Evolutionary conservation across 2,329 filamentous ascomycete genomes (phyloP).

Genomic region (Ophiostoma pallidulum): DNA sequence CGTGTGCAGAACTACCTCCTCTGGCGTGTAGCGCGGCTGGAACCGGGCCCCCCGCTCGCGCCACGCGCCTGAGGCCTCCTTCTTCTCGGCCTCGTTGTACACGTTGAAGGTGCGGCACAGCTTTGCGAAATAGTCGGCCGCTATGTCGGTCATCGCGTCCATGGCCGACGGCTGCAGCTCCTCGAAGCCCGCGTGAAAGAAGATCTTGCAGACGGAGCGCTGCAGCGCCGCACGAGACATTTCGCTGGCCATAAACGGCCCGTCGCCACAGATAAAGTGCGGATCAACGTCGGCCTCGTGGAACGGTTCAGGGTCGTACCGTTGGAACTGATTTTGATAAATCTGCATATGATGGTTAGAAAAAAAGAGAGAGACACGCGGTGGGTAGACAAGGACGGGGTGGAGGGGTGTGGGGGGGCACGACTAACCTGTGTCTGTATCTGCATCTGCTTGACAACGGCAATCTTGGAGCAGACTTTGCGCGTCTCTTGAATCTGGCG

Average conservation of each 20-base stretch:
- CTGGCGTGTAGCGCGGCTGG: slow-evolving; percentile 63
- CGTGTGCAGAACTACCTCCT: slow-evolving; percentile 81
- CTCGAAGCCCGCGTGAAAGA: slow-evolving; percentile 94
- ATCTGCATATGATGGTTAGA: slow-evolving; percentile 43
- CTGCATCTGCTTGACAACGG: slow-evolving; percentile 99
- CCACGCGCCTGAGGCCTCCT: slow-evolving; percentile 39
- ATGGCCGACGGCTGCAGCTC: slow-evolving; percentile 92
- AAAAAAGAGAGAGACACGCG: background rate
- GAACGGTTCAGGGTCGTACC: slow-evolving; percentile 86
- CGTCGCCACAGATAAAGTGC: slow-evolving; percentile 82
- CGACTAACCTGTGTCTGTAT: slow-evolving; percentile 93
- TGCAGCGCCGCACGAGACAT: slow-evolving; percentile 77
- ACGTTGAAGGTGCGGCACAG: slow-evolving; percentile 68
- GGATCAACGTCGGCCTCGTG: slow-evolving; percentile 76
- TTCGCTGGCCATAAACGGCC: slow-evolving; percentile 76
- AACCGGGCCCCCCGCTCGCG: slow-evolving; percentile 34
- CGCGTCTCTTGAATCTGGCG: slow-evolving; percentile 93
- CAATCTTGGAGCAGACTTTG: slow-evolving; percentile 92
- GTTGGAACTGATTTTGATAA: slow-evolving; percentile 96
- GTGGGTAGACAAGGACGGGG: too few relatives aligned
- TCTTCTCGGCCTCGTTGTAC: slow-evolving; percentile 76
- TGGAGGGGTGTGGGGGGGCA: too few relatives aligned
- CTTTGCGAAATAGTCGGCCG: slow-evolving; percentile 81
- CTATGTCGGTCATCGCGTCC: slow-evolving; percentile 81
- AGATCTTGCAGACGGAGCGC: slow-evolving; percentile 85